Base-by-base conservation (phyloP, 129 eudicot species). In the Escallonia rubra region DNA sequence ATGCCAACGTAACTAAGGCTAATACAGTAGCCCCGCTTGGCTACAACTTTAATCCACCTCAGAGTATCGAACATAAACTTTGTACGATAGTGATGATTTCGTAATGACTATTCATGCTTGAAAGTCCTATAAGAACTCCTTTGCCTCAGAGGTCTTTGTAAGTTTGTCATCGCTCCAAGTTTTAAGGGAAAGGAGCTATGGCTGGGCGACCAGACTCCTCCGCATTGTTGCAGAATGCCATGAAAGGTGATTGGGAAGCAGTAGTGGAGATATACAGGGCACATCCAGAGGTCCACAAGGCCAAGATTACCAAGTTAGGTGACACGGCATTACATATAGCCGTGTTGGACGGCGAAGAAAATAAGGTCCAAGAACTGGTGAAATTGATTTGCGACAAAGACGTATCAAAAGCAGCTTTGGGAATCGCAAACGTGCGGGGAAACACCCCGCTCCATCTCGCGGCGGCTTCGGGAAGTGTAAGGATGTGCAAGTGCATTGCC, bases 361-460 rank as follows among this genome's bases (percentile, higher is more conserved):
- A 2, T 3, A 14, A 2, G 2, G 72, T 68, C 16, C 63, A 68
- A 15, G 10, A 56, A 23, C 41, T 68, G 3, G 63, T 68, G 13
- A 39, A 44, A 55, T 39, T 3, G 39, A 58, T 53, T 4, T 1
- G 6, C 10, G 14, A 43, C 0, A 15, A 4, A 9, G 10, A n/a
- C 0, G n/a, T 0, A 12, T 16, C 41, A 7, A 0, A 10, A 10
- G 41, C 0, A 2, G 54, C 15, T 13, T 50, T 68, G 14, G 6
- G 9, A 15, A 15, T 10, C 3, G 40, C 3, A 9, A 69, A 69
- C n/a, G 74, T 57, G 10, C 46, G 4, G 9, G 57, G 56, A 6
- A 69, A 69, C 12, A 69, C 74, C 12, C 65, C 74, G 15, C 65
- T 69, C 10, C 74, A 69, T 43, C 12, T 46, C 23, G 74, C 74